Evolutionary conservation across 352 stramenopile genomes (phyloP).

Genomic region (Pythium brachiatum): DNA sequence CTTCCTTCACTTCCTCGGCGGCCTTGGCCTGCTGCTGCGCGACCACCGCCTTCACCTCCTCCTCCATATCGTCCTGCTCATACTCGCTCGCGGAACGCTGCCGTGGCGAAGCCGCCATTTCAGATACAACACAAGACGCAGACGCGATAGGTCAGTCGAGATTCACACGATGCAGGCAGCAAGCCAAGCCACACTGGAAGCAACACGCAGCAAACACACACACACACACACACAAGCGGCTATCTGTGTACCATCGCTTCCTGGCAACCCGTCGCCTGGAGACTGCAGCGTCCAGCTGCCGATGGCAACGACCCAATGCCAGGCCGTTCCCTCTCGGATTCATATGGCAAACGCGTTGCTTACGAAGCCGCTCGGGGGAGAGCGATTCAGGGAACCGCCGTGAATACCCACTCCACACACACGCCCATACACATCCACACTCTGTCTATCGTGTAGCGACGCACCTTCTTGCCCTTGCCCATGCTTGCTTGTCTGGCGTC

Average conservation of each 20-base stretch:
- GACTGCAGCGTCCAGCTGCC: no score
- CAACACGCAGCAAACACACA: neutral
- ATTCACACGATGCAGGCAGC: neutral
- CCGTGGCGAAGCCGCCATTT: conserved; percentile 2
- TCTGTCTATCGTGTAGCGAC: neutral
- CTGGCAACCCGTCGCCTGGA: no score
- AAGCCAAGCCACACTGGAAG: neutral
- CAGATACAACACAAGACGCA: neutral
- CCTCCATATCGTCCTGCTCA: conserved; percentile 22
- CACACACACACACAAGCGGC: neutral
- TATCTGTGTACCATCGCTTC: no score
- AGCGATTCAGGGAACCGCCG: neutral
- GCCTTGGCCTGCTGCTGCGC: conserved; percentile 17
- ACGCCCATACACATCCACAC: neutral
- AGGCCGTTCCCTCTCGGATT: neutral
- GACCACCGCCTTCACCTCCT: conserved; percentile 22
- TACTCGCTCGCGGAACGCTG: conserved; percentile 25
- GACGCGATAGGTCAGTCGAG: neutral
- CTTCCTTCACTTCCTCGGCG: conserved; percentile 15
- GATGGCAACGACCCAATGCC: neutral
- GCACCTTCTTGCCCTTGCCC: neutral
- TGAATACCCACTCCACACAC: neutral
- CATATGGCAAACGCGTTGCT: neutral
- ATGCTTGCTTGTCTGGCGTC: neutral
- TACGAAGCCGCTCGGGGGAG: neutral